These are phyloP conservation scores for Talaromyces sp. DNA, from an alignment of 2,329 filamentous ascomycete species.

Conservation along the genomic window DNA sequence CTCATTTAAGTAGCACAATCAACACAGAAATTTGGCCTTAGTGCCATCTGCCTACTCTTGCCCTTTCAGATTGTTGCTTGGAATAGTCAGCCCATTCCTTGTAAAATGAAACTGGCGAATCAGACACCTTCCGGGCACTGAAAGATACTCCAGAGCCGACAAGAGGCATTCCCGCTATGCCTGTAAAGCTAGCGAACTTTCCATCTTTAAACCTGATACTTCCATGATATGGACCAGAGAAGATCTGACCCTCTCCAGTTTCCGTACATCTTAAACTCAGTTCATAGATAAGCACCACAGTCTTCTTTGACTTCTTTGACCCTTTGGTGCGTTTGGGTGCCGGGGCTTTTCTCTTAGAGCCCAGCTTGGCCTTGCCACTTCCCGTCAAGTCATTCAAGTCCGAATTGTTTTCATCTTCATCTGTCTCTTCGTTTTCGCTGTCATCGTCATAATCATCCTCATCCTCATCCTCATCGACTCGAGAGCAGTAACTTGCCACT, in stretches of 20 bases:
- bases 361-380: not conserved
- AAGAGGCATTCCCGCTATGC: not conserved
- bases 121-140: not conserved
- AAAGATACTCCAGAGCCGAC: not conserved
- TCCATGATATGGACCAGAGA: not conserved
- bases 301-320: not conserved
- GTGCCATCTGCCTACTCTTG: not conserved
- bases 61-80: not conserved
- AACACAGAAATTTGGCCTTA: not conserved
- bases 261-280: not conserved
- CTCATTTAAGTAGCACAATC: too few relatives aligned
- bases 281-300: not conserved
- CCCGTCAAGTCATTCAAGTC: not conserved
- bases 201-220: not conserved
- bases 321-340: not conserved
- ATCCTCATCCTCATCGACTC: not conserved
- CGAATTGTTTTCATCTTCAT: not conserved
- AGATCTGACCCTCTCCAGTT: not conserved
- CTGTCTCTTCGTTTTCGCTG: too few relatives aligned
- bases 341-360: not conserved
- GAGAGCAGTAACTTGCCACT: not conserved
- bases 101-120: not conserved
- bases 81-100: not conserved
- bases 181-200: not conserved
- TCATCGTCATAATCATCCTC: too few relatives aligned